Base-by-base conservation (phyloP, 768 basidiomycete species). In the Psilocybe azurescens region DNA sequence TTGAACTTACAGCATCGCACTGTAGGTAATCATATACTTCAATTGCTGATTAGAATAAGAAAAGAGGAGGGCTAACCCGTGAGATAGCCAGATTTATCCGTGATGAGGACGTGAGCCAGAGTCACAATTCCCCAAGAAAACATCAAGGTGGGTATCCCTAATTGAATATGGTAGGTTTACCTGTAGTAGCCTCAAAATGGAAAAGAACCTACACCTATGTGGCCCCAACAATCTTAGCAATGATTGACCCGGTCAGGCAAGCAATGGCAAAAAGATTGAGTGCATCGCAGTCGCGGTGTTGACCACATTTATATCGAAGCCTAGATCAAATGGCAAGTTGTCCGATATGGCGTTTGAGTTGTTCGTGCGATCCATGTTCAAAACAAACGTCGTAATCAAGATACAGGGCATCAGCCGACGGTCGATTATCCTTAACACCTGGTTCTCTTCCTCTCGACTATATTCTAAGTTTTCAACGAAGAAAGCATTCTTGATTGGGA, bases 361-460 rank as follows among this genome's bases (percentile, higher is more conserved):
- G 63, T 80, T 80, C 13, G 79, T 80, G 5, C 78, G 71, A 48
- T 80, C 79, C 78, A 80, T 79, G 64, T 79, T 80, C 51, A 74
- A 59, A n/a, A 72, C 70, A 38, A 74, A 72, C 11, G 74, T 77
- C 20, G 76, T 77, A 53, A 74, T 48, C 24, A 78, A 70, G 30
- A 79, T 74, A 65, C 72, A 66, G 1, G 71, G 71, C 64, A 79
- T 78, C 7, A 76, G 50, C 3, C 63, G 60, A 10, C 58, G 57
- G 49, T 72, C 71, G 13, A 73, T 67, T 38, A 69, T 67, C 9
- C 58, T 53, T 2, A 74, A 56, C 28, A 79, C 76, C 36, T 64
- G 59, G 6, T 66, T 56, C 65, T 79, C 78, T 61, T 79, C 78
- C 56, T 72, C 72, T 2, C 59, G 61, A 24, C 70, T 72, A 61